phyloP scores from a whole-genome alignment of 2,329 filamentous ascomycete genomes.

The Sporothrix humicola region DNA sequence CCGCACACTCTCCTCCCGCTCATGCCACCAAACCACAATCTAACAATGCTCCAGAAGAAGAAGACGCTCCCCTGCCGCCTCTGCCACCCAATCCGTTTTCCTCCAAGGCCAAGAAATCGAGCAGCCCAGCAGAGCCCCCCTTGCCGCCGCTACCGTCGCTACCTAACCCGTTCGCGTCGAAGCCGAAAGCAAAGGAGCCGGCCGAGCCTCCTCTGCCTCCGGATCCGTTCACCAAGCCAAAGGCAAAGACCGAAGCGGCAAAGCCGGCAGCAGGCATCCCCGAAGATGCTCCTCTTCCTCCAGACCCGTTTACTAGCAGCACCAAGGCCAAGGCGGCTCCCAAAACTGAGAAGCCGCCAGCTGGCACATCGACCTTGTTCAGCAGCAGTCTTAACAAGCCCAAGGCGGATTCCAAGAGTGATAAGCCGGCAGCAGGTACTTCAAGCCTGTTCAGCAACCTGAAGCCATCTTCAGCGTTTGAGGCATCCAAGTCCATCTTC shows the following conservation, averaged over 20 bases:
- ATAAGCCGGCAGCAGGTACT: conserved; percentile 33
- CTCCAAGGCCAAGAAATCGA: conserved; percentile 32
- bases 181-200: conserved; percentile 37
- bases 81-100: conserved; percentile 36
- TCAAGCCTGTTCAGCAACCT: conserved; percentile 32
- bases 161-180: conserved; percentile 44
- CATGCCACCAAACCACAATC: conserved; percentile 27
- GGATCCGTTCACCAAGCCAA: conserved; percentile 38
- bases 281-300: conserved; percentile 40
- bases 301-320: conserved; percentile 44
- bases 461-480: conserved; percentile 26
- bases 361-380: conserved; percentile 37
- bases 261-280: conserved; percentile 13
- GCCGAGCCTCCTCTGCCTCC: conserved; percentile 42
- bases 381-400: conserved; percentile 3
- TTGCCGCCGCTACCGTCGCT: conserved; percentile 36
- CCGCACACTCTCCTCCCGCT: conserved; percentile 21
- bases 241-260: neutral
- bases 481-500: conserved; percentile 33
- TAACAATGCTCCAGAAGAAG: conserved; percentile 40
- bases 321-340: conserved; percentile 38
- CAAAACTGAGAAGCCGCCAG: conserved; percentile 16
- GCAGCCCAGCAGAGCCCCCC: conserved; percentile 22
- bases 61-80: conserved; percentile 42
- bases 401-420: conserved; percentile 39